phyloP scores from a whole-genome alignment of 2,329 filamentous ascomycete species.

The Coleophoma cylindrospora region DNA sequence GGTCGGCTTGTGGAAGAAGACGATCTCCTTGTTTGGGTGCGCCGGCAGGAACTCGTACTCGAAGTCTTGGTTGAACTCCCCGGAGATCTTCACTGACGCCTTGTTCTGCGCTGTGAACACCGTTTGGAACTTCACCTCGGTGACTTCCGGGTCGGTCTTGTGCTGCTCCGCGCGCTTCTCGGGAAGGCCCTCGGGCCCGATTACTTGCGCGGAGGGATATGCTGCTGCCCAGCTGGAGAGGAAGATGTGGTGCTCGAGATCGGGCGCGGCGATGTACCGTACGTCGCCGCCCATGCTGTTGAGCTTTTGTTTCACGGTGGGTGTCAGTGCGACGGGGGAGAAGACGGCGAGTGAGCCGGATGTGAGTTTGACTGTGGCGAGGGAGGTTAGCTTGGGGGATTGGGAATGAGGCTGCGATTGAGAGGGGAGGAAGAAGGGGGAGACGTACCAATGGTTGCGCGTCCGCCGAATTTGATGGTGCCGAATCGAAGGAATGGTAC shows the following conservation, averaged over 20 bases:
- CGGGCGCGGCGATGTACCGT: conserved; percentile 80
- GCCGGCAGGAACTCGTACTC: conserved; percentile 77
- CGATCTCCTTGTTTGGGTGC: conserved; percentile 80
- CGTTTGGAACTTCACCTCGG: conserved; percentile 50
- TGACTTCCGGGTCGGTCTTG: conserved; percentile 42
- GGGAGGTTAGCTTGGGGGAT: too few relatives aligned
- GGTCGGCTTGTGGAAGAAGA: conserved; percentile 78
- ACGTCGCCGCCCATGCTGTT: conserved; percentile 65
- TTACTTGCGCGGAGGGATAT: conserved; percentile 73
- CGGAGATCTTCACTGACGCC: conserved; percentile 48
- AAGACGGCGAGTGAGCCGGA: conserved; percentile 81
- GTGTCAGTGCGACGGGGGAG: conserved; percentile 83
- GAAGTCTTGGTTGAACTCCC: conserved; percentile 84
- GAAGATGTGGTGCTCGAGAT: conserved; percentile 95
- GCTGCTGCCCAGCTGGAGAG: conserved; percentile 76
- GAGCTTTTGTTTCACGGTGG: conserved; percentile 61
- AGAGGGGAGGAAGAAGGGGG: background rate
- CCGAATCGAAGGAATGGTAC: conserved; percentile 83
- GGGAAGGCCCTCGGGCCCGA: conserved; percentile 77
- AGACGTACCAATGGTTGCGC: conserved; percentile 74
- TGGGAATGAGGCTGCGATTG: background rate
- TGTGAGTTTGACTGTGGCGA: conserved; percentile 64
- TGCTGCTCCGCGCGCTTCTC: conserved; percentile 68
- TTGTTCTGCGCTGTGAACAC: conserved; percentile 58
- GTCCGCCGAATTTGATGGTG: conserved; percentile 74